Base-by-base conservation (phyloP, 768 basidiomycete genomes). In the Strobilomyces dryophilus region DNA sequence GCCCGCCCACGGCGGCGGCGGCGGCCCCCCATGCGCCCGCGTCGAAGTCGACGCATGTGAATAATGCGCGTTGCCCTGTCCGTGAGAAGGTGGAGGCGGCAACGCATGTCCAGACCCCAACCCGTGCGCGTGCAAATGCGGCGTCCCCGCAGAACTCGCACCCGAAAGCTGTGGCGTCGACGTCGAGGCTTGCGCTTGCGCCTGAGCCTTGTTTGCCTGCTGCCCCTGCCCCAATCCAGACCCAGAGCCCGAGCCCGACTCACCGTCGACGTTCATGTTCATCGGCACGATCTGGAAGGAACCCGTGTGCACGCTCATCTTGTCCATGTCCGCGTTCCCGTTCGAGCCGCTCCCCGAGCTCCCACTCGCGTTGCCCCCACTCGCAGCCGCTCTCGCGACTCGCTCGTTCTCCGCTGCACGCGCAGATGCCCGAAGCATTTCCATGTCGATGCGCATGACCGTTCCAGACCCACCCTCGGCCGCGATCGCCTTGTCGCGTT, bases 351-450 rank as follows among this genome's bases (percentile, higher is more conserved):
- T 53, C 5, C 43, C 51, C n/a, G 55, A 42, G 8, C 43, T 29
- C 1, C 47, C 56, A 2, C 48, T 35, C 66, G 74, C 2, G 63
- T 55, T 31, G 65, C 58, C 40, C 65, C 72, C 39, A 51, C 10
- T 24, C 0, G 72, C 58, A 56, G 68, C 57, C 54, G 68, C 49
- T 37, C 58, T 56, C 52, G 69, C 47, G 2, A 59, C 60, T 4
- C 70, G 70, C 47, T 68, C 67, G 35, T 15, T 64, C 46, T 83
- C 80, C 11, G 79, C 78, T 5, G 83, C 82, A n/a, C 82, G 70
- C 1, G 84, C 79, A 42, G 84, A 89, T 26, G 85, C 86, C 11
- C 88, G 83, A 45, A 91, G 72, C 40, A 80, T 89, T 56, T 89
- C 87, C 67, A 91, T 76, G 63, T 89, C 86, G 52, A 91, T 88